phyloP scores from a whole-genome alignment of 768 basidiomycete genomes.

The Phaeotremella skinneri region DNA sequence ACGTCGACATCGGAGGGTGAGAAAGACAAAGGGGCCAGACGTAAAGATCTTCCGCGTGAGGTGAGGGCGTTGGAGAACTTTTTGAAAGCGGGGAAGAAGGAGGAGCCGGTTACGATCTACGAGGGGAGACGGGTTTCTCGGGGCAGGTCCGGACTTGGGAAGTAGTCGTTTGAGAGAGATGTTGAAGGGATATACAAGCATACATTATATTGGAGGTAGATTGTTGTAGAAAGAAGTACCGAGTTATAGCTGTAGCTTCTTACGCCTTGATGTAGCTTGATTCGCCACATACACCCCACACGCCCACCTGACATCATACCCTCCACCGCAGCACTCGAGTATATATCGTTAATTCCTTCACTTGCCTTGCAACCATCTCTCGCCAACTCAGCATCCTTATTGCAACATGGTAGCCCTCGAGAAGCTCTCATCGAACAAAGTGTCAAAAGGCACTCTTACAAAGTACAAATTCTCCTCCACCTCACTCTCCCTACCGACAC shows the following conservation, averaged over 20 bases:
- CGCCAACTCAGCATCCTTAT: too few relatives aligned
- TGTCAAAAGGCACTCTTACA: constrained; percentile 72
- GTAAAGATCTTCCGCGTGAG: background rate
- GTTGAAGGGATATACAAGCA: background rate
- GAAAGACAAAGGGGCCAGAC: background rate
- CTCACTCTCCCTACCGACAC: constrained; percentile 55
- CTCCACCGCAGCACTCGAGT: too few relatives aligned
- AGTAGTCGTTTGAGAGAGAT: too few relatives aligned
- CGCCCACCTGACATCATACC: too few relatives aligned
- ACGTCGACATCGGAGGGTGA: background rate
- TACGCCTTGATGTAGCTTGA: too few relatives aligned
- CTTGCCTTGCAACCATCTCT: too few relatives aligned
- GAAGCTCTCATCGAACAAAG: constrained; percentile 71
- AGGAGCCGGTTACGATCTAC: background rate
- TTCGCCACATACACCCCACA: too few relatives aligned
- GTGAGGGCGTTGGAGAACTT: constrained; percentile 2
- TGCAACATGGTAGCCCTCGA: constrained; percentile 56
- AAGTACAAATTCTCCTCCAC: constrained; percentile 61
- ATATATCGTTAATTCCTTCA: too few relatives aligned
- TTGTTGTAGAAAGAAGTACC: background rate
- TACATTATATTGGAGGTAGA: background rate
- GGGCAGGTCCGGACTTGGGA: too few relatives aligned
- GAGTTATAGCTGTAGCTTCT: background rate
- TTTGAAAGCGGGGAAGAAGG: constrained; percentile 1
- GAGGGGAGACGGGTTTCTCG: background rate